Evolutionary conservation across 345 rosid genomes (phyloP).

Genomic region (Eucalyptus decipiens): DNA sequence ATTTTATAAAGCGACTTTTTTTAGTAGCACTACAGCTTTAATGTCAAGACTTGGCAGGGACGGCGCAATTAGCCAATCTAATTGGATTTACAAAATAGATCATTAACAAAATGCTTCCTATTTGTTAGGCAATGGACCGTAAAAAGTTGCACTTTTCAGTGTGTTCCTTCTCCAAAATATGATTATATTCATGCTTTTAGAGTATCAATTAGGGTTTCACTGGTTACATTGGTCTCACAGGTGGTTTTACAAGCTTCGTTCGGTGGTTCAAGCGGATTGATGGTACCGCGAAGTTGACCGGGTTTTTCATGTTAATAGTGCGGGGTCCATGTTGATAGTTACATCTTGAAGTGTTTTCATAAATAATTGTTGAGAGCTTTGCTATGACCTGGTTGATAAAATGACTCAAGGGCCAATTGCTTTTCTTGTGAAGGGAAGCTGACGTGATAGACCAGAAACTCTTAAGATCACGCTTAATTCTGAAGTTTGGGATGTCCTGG

Average conservation of each 20-base stretch:
- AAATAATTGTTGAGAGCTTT: not conserved
- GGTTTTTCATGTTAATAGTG: not conserved
- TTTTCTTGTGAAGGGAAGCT: not conserved
- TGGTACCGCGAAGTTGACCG: not conserved
- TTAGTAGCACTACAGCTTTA: not conserved
- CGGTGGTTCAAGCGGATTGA: not conserved
- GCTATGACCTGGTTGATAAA: not conserved
- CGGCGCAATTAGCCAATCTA: not conserved
- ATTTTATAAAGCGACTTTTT: not conserved
- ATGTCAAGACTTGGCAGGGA: not conserved
- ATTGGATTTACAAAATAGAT: not conserved
- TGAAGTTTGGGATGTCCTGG: not conserved
- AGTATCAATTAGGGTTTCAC: not conserved
- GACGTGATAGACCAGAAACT: not conserved
- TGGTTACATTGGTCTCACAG: not conserved
- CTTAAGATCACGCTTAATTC: not conserved
- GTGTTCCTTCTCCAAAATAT: not conserved
- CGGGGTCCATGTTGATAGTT: not conserved
- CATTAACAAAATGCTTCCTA: not conserved
- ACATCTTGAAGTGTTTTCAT: not conserved
- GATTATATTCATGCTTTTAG: not conserved
- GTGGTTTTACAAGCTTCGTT: too few relatives aligned
- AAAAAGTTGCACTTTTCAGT: not conserved
- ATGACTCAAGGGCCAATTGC: not conserved
- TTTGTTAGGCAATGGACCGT: not conserved